These are phyloP conservation scores for Apiospora arundinis DNA, from an alignment of 2,329 filamentous ascomycete species.

Conservation along the genomic window DNA sequence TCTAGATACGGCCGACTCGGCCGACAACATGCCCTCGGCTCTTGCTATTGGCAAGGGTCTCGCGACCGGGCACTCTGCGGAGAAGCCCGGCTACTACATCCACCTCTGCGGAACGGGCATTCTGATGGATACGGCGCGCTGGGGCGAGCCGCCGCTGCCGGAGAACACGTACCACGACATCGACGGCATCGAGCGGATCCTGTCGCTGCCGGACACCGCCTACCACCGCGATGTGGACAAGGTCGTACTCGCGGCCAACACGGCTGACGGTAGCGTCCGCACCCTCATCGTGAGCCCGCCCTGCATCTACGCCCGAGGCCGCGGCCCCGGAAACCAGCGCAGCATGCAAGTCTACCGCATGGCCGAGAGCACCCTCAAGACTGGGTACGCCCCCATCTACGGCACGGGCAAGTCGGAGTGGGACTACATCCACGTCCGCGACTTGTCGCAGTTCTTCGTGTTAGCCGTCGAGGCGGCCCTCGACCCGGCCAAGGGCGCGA, in stretches of 20 bases:
- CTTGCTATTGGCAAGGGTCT: conserved; percentile 54
- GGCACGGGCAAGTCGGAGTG: conserved; percentile 53
- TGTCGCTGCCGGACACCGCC: conserved; percentile 61
- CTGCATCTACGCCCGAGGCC: conserved; percentile 57
- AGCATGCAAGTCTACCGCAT: conserved; percentile 57
- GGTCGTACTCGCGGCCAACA: conserved; percentile 58
- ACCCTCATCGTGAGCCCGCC: conserved; percentile 56
- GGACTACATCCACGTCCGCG: conserved; percentile 59
- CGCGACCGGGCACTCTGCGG: conserved; percentile 47
- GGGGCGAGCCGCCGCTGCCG: conserved; percentile 49
- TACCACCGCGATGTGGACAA: conserved; percentile 73
- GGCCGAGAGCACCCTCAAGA: conserved; percentile 46
- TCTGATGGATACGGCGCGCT: conserved; percentile 47
- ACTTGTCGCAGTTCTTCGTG: conserved; percentile 52
- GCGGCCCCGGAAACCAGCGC: conserved; percentile 54
- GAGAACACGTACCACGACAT: conserved; percentile 64
- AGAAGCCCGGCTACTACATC: conserved; percentile 56
- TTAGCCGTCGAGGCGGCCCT: conserved; percentile 56
- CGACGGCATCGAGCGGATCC: conserved; percentile 60
- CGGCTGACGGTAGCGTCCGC: conserved; percentile 42
- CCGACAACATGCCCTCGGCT: conserved; percentile 51
- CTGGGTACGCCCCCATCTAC: conserved; percentile 52
- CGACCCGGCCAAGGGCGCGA: conserved; percentile 59
- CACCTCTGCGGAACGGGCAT: conserved; percentile 59
- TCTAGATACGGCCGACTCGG: conserved; percentile 55